phyloP scores from a whole-genome alignment of 1,284 basidiomycete species.

The Inonotus hispidus region DNA sequence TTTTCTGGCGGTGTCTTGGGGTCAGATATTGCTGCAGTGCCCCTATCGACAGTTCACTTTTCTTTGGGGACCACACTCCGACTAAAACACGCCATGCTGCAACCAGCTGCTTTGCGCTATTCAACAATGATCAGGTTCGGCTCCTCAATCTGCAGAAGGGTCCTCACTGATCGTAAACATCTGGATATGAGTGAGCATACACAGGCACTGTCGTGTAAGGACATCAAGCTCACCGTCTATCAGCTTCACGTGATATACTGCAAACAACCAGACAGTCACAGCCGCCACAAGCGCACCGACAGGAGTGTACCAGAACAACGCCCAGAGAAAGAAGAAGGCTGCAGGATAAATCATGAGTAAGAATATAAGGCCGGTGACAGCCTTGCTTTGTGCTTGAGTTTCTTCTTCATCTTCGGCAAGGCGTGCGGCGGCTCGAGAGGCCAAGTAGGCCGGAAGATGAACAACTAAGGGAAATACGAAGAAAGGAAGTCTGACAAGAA shows the following conservation, averaged over 20 bases:
- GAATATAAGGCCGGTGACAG: constrained; percentile 76
- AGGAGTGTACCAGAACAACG: constrained; percentile 65
- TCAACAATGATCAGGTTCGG: constrained; percentile 19
- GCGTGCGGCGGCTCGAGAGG: constrained; percentile 68
- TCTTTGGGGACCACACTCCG: constrained; percentile 83
- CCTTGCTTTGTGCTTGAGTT: constrained; percentile 89
- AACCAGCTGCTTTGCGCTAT: constrained; percentile 71
- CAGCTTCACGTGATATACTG: constrained; percentile 74
- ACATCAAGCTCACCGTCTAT: constrained; percentile 57
- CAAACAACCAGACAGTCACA: constrained; percentile 62
- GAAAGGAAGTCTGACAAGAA: constrained; percentile 74
- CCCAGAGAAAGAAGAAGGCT: constrained; percentile 79
- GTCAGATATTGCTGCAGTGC: constrained; percentile 73
- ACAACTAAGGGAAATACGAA: constrained; percentile 81
- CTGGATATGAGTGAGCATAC: constrained; percentile 36
- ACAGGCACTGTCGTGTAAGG: constrained; percentile 10
- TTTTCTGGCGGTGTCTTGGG: constrained; percentile 56
- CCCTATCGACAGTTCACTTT: constrained; percentile 67
- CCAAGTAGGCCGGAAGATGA: constrained; percentile 78
- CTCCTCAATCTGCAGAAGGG: constrained; percentile 11
- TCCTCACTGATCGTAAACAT: constrained; percentile 77
- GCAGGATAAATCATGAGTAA: constrained; percentile 75
- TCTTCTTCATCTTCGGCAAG: constrained; percentile 86
- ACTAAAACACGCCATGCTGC: constrained; percentile 88
- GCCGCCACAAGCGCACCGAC: constrained; percentile 47